Evolutionary conservation across 108 stramenopile genomes (phyloP), one percentile per base, ranked within the genome.

Genomic region (Skeletonema costatum): DNA sequence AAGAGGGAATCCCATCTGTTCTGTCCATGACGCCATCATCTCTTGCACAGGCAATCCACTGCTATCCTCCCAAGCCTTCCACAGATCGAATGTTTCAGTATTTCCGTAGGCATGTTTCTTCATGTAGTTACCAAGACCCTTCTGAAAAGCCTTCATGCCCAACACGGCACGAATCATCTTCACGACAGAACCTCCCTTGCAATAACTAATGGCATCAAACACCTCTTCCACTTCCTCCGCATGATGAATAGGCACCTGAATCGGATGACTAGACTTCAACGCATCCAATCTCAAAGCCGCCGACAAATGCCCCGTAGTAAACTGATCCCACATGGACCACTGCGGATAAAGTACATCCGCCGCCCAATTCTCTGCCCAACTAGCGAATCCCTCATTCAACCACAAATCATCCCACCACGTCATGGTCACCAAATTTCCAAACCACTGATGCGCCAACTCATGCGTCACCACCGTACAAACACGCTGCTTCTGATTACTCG

Each of bases 361-460:
- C 9, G 95, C 91, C 79, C 82, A 91, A 73, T 94, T 93, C 70
- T 97, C 95, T 14, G 94, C 89, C 92, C 94, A 96, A 39, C 73
- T 86, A 1, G 99, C 99, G 73, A 98, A 99, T 8, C 98, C 98
- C 75, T 99, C 99, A 74, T 99, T 99, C 63, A 99, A 85, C 96
- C 97, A 99, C 53, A 99, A 84, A 80, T 97, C 97, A 76, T 95
- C 93, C 99, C 99, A 99, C 94, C 94, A 98, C 8, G 80, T 75
- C 97, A 98, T 98, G 67, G 98, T 99, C 8, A 99, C 98, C 11
- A 98, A 85, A 71, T 99, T 97, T 51, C 98, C 98, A 68, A 98
- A 97, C 99, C 97, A 98, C 72, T 94, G 93, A 87, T 99, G 99
- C 0, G 98, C 99, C 14, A 98, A 86, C 78, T 99, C 99, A 78